Conservation (phyloP, 179 eudicot species). For the Gypsophila paniculata region DNA sequence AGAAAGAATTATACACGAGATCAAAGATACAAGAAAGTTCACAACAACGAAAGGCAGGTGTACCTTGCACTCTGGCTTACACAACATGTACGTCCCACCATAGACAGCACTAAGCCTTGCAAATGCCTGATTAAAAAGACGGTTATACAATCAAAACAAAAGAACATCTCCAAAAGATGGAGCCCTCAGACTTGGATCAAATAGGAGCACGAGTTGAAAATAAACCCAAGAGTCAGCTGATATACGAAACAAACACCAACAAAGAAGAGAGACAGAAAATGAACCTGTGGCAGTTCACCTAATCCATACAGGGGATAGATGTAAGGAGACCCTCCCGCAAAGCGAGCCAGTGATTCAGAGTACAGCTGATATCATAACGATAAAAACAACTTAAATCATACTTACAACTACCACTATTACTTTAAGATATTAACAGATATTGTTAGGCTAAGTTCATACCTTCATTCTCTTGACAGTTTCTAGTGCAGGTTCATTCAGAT, state of each 20-base stretch:
- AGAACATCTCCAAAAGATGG: not conserved
- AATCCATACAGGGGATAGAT: constrained; percentile 78
- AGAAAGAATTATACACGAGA: not conserved
- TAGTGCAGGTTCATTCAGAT: constrained; percentile 63
- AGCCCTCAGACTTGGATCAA: not conserved
- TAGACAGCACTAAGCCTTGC: constrained; percentile 87
- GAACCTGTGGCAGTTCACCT: constrained; percentile 86
- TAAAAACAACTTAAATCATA: not conserved
- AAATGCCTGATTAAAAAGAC: constrained; percentile 51
- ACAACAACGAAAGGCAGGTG: not conserved
- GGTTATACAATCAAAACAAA: not conserved
- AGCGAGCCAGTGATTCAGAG: constrained; percentile 80
- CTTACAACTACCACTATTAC: not conserved
- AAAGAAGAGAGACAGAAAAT: not conserved
- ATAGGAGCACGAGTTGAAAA: not conserved
- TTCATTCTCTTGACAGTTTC: constrained; percentile 76
- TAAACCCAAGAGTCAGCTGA: not conserved
- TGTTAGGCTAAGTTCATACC: constrained; percentile 30
- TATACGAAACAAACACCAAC: not conserved
- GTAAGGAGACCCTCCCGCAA: constrained; percentile 76
- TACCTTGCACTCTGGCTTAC: constrained; percentile 80
- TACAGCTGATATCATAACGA: constrained; percentile 41
- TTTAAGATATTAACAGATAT: not conserved
- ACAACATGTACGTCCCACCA: constrained; percentile 88
- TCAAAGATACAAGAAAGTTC: not conserved